phyloP scores from a whole-genome alignment of 164 flowering plant species.

The Chloranthus sessilifolius region DNA sequence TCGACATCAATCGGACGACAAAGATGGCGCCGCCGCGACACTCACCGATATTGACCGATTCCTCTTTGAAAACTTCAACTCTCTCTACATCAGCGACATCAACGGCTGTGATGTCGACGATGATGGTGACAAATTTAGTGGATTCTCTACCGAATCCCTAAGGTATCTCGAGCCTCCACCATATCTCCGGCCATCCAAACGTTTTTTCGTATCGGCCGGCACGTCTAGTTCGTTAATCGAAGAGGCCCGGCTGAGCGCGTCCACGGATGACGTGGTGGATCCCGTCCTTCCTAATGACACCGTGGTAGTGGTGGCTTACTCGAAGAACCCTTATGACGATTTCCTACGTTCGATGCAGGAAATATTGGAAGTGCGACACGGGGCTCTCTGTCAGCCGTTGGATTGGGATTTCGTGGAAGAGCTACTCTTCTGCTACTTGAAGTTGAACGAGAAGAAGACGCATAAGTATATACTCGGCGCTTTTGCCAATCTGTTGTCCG shows the following conservation, averaged over 20 bases:
- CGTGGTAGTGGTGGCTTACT: constrained; percentile 43
- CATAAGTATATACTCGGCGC: constrained; percentile 61
- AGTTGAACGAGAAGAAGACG: constrained; percentile 60
- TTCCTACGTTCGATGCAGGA: constrained; percentile 71
- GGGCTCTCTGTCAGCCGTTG: constrained; percentile 14
- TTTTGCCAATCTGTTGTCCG: constrained; percentile 49
- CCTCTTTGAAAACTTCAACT: constrained; percentile 61
- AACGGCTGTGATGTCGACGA: constrained; percentile 5
- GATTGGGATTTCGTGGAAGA: constrained; percentile 92
- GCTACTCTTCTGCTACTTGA: constrained; percentile 62
- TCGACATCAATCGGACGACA: background rate
- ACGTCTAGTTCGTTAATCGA: constrained; percentile 34
- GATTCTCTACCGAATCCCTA: constrained; percentile 16
- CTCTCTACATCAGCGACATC: constrained; percentile 34
- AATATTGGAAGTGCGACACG: constrained; percentile 26
- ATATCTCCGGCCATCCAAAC: constrained; percentile 25
- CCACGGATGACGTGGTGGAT: constrained; percentile 4
- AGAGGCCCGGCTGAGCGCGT: constrained; percentile 13
- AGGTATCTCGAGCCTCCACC: constrained; percentile 30
- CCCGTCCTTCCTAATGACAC: constrained; percentile 31
- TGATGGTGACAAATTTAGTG: background rate
- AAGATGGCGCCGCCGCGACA: constrained; percentile 40
- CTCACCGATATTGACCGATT: constrained; percentile 61
- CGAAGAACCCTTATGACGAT: constrained; percentile 50
- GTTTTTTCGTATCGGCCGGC: constrained; percentile 43